These are phyloP conservation scores for Penicillium paneum DNA, from an alignment of 2,329 filamentous ascomycete species.

Conservation along the genomic window DNA sequence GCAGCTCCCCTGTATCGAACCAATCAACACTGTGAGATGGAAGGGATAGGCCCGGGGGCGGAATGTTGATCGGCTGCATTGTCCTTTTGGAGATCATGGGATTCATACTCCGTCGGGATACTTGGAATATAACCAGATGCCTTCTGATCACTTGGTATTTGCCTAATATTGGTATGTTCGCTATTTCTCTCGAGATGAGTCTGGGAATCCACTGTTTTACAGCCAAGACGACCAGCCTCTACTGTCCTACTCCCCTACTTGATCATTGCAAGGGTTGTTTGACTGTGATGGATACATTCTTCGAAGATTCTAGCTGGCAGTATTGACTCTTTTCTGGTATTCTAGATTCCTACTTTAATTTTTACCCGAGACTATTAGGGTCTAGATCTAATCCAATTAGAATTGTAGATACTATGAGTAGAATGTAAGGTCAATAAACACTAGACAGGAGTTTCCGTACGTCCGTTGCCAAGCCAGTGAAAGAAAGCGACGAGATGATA, in stretches of 20 bases:
- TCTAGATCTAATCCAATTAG: background rate
- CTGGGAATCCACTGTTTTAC: background rate
- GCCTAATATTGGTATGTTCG: background rate
- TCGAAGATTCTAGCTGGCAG: constrained; percentile 5
- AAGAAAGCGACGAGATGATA: no score
- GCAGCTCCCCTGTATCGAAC: background rate
- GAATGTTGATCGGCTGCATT: constrained; percentile 24
- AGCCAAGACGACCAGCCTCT: background rate
- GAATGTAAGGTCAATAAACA: background rate
- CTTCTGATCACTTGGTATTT: background rate
- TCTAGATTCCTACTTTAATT: constrained; percentile 3
- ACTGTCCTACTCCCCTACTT: constrained; percentile 6
- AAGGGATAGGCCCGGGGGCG: constrained; percentile 18
- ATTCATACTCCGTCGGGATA: background rate
- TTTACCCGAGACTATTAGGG: background rate
- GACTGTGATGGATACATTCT: background rate
- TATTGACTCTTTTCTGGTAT: background rate
- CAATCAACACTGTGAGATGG: constrained; percentile 12
- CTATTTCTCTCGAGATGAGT: background rate
- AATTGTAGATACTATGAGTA: background rate
- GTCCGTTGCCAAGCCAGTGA: no score
- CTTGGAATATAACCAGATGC: background rate
- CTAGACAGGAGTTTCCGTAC: no score
- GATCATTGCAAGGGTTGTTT: constrained; percentile 6
- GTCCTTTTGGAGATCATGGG: background rate